phyloP scores from a whole-genome alignment of 371 early-diverging fungal genomes.

The Mortierella sp. region DNA sequence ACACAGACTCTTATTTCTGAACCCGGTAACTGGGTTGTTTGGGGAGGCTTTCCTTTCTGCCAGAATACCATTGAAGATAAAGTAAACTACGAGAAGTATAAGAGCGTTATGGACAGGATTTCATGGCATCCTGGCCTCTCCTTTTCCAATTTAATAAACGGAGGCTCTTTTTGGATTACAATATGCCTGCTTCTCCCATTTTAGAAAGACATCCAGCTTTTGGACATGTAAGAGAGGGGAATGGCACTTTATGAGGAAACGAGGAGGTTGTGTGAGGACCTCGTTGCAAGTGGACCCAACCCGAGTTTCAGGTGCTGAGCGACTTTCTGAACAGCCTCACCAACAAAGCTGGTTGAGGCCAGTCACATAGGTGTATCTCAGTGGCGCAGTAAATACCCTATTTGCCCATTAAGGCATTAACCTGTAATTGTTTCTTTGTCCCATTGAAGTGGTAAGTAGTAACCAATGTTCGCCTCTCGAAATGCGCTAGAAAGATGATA shows the following conservation, averaged over 20 bases:
- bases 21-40: neutral
- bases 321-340: no score
- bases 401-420: no score
- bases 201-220: neutral
- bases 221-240: neutral
- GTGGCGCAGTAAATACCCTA: no score
- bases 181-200: neutral
- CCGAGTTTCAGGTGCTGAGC: neutral
- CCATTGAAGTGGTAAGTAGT: no score
- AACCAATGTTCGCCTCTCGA: no score
- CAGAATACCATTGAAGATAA: neutral
- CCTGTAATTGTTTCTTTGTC: no score
- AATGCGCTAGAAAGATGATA: neutral
- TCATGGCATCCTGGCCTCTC: neutral
- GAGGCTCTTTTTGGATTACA: neutral
- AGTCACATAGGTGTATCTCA: no score
- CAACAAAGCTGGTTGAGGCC: no score
- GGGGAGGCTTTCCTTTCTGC: neutral
- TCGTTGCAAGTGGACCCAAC: neutral
- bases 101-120: neutral
- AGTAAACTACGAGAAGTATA: neutral
- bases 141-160: neutral
- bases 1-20: slow-evolving; percentile 3
- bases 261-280: neutral
- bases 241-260: neutral